These are phyloP conservation scores for Epichloe elymi DNA, from an alignment of 2,329 filamentous ascomycete species.

Conservation along the genomic window DNA sequence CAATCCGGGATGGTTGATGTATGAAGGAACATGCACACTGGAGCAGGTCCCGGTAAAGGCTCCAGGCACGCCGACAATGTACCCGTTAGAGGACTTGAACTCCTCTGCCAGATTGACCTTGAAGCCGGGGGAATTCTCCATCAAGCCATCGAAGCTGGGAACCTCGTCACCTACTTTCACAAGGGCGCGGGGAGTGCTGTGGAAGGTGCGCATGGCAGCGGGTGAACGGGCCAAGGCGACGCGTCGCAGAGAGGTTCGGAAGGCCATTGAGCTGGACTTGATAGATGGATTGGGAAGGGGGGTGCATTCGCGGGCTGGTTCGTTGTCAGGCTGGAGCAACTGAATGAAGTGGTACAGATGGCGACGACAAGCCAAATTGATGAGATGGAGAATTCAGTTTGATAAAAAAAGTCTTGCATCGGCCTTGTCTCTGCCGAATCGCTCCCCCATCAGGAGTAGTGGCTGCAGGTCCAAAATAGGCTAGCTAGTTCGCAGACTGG, in stretches of 20 bases:
- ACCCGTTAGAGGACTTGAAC: constrained; percentile 54
- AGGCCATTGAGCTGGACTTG: constrained; percentile 18
- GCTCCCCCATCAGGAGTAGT: too few relatives aligned
- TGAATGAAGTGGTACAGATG: background rate
- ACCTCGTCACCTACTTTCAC: constrained; percentile 72
- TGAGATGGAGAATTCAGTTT: background rate
- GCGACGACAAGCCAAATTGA: background rate
- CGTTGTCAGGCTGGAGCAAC: background rate
- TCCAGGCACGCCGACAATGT: constrained; percentile 77
- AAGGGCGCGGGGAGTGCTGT: constrained; percentile 45
- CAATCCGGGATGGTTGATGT: constrained; percentile 66
- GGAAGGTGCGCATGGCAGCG: constrained; percentile 36
- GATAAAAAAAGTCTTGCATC: too few relatives aligned
- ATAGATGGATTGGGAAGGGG: background rate
- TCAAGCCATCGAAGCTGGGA: constrained; percentile 63
- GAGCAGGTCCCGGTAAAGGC: constrained; percentile 54
- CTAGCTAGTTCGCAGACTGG: too few relatives aligned
- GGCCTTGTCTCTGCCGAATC: too few relatives aligned
- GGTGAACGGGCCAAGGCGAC: constrained; percentile 18
- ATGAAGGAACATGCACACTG: constrained; percentile 66
- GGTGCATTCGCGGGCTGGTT: background rate
- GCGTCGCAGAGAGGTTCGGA: constrained; percentile 23
- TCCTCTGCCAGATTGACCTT: constrained; percentile 79
- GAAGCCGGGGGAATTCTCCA: constrained; percentile 81
- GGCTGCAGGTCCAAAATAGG: too few relatives aligned